These are phyloP conservation scores for Russula sp. DNA, from an alignment of 768 basidiomycete genomes.

Conservation along the genomic window DNA sequence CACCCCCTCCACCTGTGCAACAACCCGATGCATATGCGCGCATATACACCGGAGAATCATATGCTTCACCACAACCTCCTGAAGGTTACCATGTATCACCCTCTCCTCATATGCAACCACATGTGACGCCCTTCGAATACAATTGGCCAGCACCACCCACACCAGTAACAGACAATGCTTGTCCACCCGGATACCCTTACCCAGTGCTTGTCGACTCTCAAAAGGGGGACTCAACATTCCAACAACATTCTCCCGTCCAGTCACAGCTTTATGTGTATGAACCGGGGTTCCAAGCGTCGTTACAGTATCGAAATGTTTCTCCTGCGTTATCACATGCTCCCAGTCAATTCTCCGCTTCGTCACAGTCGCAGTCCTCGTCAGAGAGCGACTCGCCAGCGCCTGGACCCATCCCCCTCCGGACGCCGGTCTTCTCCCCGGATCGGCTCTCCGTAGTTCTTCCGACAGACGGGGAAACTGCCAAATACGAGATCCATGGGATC, in stretches of 20 bases:
- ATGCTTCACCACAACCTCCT: slow-evolving; percentile 11
- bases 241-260: slow-evolving; percentile 16
- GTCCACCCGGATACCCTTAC: slow-evolving; percentile 22
- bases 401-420: slow-evolving; percentile 20
- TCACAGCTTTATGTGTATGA: slow-evolving; percentile 20
- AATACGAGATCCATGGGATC: slow-evolving; percentile 19
- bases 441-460: slow-evolving; percentile 19
- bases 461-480: slow-evolving; percentile 12
- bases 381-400: slow-evolving; percentile 26
- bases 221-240: slow-evolving; percentile 19
- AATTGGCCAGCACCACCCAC: slow-evolving; percentile 9
- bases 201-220: slow-evolving; percentile 11
- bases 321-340: slow-evolving; percentile 27
- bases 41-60: slow-evolving; percentile 15
- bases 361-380: slow-evolving; percentile 28
- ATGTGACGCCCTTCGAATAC: slow-evolving; percentile 18
- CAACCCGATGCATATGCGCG: slow-evolving; percentile 20
- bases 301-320: slow-evolving; percentile 17
- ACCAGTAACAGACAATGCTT: slow-evolving; percentile 14
- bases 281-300: slow-evolving; percentile 9
- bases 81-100: slow-evolving; percentile 19
- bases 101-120: slow-evolving; percentile 11
- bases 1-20: slow-evolving; percentile 6
- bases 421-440: slow-evolving; percentile 20
- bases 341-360: slow-evolving; percentile 26